Base-by-base conservation (phyloP, 1,284 basidiomycete species). In the Mycena citricolor region DNA sequence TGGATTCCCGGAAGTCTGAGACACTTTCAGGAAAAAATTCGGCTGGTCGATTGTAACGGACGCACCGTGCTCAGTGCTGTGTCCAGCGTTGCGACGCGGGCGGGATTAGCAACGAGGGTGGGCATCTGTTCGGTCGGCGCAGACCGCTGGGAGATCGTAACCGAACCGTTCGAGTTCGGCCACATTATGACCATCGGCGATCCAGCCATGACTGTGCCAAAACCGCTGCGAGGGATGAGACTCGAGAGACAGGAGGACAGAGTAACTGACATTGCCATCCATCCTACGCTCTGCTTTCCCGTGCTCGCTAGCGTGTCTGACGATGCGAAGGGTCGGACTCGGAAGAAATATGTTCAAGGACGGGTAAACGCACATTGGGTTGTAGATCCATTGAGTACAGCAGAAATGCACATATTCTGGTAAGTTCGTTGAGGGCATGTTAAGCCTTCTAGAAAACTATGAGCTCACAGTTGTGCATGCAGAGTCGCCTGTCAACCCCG, bases 131-230 rank as follows among this genome's bases (percentile, higher is more conserved):
- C 62, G 4, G 54, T 52, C 2, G 65, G 44, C 0, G 83, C 74
- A 17, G 60, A 60, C 24, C 83, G 71, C 57, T 86, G 83, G 11
- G 79, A 82, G 22, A 85, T 61, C 8, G 78, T 81, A 32, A 80
- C 65, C 2, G 68, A 62, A 6, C 74, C 74, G 49, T 79, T 72
- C 10, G 61, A 59, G 55, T 81, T 80, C 6, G 74, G 64, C 83
- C 83, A 86, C 62, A 79, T 73, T 33, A 86, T 77, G 39, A 84
- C 76, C 77, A 84, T 79, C 0, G 78, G 74, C 8, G 73, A 66
- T 47, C 69, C 59, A 7, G 67, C 57, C 80, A 83, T 83, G 36
- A 60, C 54, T 1, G 49, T 55, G 8, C 80, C 80, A 54, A 80
- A 81, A 2, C 80, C 80, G 53, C 76, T 79, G 46, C 8, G 47